Conservation (phyloP, 306 rosid genomes). For the Prunus mume region DNA sequence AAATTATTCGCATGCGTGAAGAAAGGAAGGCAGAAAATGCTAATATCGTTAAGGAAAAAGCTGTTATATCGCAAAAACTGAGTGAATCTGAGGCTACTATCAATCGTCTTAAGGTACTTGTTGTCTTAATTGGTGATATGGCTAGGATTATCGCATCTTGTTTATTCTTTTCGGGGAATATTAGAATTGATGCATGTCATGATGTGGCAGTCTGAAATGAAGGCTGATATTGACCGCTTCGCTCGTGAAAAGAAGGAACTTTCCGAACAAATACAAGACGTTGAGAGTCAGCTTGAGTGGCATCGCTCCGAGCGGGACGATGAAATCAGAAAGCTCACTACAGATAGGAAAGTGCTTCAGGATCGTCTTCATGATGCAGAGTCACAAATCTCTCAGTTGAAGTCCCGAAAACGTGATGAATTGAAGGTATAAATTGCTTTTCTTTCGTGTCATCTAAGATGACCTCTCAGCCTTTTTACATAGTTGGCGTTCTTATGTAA, state of each 20-base stretch:
- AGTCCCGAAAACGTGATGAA: constrained; percentile 95
- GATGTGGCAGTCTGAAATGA: constrained; percentile 88
- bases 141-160: constrained; percentile 37
- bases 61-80: constrained; percentile 61
- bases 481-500: background rate
- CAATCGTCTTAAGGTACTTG: constrained; percentile 85
- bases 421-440: constrained; percentile 56
- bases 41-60: constrained; percentile 60
- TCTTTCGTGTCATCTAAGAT: constrained; percentile 1
- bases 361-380: constrained; percentile 95
- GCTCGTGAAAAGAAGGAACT: constrained; percentile 88
- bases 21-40: constrained; percentile 73
- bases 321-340: constrained; percentile 57
- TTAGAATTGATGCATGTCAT: constrained; percentile 43
- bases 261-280: constrained; percentile 72
- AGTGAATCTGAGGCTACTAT: constrained; percentile 74
- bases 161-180: constrained; percentile 36
- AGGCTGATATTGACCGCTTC: constrained; percentile 76
- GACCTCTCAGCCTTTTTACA: background rate
- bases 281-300: constrained; percentile 99
- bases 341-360: constrained; percentile 87
- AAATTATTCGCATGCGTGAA: constrained; percentile 65
- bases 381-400: constrained; percentile 76
- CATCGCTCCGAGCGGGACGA: constrained; percentile 94
- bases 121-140: constrained; percentile 43